phyloP scores from a whole-genome alignment of 805 yeast genomes.

The Monosporozyma servazzii region DNA sequence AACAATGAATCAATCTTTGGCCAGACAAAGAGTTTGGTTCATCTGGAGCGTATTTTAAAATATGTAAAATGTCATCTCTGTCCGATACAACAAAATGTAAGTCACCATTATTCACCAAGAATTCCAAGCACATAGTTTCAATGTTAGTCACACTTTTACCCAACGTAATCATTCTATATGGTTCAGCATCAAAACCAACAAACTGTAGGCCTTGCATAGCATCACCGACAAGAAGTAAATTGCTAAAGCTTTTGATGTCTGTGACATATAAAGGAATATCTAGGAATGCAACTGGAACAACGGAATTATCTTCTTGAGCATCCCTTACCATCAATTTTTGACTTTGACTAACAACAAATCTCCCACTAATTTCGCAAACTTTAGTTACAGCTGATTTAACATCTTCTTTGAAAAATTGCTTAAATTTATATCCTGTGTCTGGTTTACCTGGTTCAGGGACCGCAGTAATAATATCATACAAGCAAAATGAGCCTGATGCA shows the following conservation, averaged over 20 bases:
- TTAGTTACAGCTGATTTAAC: constrained; percentile 79
- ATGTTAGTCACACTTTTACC: constrained; percentile 64
- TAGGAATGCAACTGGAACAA: constrained; percentile 87
- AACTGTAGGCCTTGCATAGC: constrained; percentile 60
- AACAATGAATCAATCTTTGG: constrained; percentile 56
- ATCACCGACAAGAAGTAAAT: constrained; percentile 75
- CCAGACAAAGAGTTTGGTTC: constrained; percentile 79
- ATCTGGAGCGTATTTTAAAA: constrained; percentile 85
- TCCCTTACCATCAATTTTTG: constrained; percentile 71
- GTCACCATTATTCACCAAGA: constrained; percentile 61
- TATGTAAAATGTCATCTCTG: constrained; percentile 52
- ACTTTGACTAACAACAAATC: constrained; percentile 79
- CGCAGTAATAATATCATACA: constrained; percentile 69
- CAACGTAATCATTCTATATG: constrained; percentile 71
- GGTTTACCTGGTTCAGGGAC: constrained; percentile 87
- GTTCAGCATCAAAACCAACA: constrained; percentile 90
- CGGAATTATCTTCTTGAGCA: constrained; percentile 73
- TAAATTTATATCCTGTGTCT: constrained; percentile 70
- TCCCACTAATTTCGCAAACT: constrained; percentile 70
- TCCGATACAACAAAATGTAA: constrained; percentile 63
- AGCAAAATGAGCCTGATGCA: constrained; percentile 66
- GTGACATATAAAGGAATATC: constrained; percentile 76
- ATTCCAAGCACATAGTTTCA: constrained; percentile 53
- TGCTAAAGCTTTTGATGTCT: constrained; percentile 76
- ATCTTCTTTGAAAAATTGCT: constrained; percentile 60